Evolutionary conservation across 176 grass and related monocot species (phyloP).

Genomic region (Coix lacrymajobi): DNA sequence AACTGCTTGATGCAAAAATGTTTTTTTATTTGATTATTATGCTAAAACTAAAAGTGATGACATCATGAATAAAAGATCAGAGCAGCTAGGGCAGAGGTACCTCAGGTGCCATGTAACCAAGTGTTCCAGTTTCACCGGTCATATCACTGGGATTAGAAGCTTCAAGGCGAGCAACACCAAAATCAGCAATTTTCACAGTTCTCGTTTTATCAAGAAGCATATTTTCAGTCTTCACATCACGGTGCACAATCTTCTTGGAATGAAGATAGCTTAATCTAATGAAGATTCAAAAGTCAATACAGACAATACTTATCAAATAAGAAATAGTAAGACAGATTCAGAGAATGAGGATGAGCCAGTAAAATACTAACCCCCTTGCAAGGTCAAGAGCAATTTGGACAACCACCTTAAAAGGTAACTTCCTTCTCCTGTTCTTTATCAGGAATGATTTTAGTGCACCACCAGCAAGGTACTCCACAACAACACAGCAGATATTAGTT

Average conservation of each 20-base stretch:
- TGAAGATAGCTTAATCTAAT: slow-evolving; percentile 90
- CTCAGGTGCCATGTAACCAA: slow-evolving; percentile 99
- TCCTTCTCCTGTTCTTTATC: slow-evolving; percentile 90
- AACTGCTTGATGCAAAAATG: neutral
- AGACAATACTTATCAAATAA: neutral
- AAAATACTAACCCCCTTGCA: slow-evolving; percentile 65
- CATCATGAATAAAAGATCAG: neutral
- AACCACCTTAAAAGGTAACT: slow-evolving; percentile 89
- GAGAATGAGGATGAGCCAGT: neutral
- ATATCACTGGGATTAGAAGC: slow-evolving; percentile 91
- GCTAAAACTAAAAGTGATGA: neutral
- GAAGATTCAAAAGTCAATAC: neutral
- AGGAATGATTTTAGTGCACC: slow-evolving; percentile 87
- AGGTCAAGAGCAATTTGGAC: slow-evolving; percentile 87
- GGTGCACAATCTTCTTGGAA: slow-evolving; percentile 91
- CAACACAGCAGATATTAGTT: slow-evolving; percentile 80
- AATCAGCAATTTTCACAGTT: slow-evolving; percentile 91
- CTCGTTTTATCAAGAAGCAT: slow-evolving; percentile 96
- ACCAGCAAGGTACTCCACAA: slow-evolving; percentile 89
- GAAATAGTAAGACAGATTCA: neutral
- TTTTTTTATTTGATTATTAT: neutral
- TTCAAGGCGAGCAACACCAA: slow-evolving; percentile 87
- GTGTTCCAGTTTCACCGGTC: slow-evolving; percentile 93
- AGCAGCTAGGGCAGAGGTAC: slow-evolving; percentile 24
- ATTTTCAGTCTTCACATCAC: slow-evolving; percentile 94